Percentiles rank a stretch among this genome's conserved stretches.
These are phyloP conservation scores for Maudiozyma saulgeensis DNA, from an alignment of 805 yeast species.

Conservation along the genomic window DNA sequence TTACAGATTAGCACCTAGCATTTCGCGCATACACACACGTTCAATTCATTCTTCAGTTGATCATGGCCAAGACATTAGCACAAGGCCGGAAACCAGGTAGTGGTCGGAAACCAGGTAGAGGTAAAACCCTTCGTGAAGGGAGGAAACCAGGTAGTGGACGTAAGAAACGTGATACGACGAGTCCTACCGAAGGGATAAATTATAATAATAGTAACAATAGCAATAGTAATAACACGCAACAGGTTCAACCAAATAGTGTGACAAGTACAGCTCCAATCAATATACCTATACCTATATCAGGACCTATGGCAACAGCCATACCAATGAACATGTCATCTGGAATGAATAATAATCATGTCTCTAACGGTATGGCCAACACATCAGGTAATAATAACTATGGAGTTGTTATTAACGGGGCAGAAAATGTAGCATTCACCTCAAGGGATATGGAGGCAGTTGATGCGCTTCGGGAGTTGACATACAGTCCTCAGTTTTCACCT, in stretches of 20 bases:
- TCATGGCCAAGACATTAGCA: conserved; percentile 29
- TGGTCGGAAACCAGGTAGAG: conserved; percentile 30
- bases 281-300: background rate
- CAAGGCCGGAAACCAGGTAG: conserved; percentile 30
- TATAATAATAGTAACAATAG: background rate
- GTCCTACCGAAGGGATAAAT: background rate
- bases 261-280: background rate
- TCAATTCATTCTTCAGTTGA: background rate
- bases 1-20: no score
- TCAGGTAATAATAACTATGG: background rate
- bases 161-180: conserved; percentile 11
- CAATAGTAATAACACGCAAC: background rate
- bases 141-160: conserved; percentile 30
- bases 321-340: background rate
- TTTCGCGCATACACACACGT: background rate
- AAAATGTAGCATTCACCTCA: conserved; percentile 4
- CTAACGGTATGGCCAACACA: background rate
- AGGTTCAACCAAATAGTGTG: background rate
- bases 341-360: background rate
- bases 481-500: conserved; percentile 12
- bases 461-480: conserved; percentile 21
- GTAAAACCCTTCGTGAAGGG: conserved; percentile 27
- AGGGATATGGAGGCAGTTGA: conserved; percentile 23
- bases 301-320: background rate
- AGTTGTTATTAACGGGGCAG: background rate